These are phyloP conservation scores for Candida parachauliodes DNA, from an alignment of 805 yeast species.

Conservation along the genomic window DNA sequence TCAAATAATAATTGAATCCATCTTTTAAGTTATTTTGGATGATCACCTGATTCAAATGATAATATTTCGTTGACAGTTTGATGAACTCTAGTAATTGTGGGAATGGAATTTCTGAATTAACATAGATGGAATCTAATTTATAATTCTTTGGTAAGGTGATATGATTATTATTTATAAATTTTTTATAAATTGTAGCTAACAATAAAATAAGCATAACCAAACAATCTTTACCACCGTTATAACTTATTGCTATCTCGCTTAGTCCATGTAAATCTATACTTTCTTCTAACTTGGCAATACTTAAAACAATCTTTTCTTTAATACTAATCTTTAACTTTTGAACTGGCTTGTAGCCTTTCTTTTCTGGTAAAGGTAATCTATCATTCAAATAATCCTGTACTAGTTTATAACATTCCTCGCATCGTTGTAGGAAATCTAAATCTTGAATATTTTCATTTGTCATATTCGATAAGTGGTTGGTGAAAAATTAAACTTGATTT, in stretches of 20 bases:
- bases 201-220: slow-evolving; percentile 79
- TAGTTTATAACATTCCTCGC: slow-evolving; percentile 30
- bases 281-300: slow-evolving; percentile 24
- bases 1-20: slow-evolving; percentile 67
- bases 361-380: slow-evolving; percentile 20
- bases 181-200: slow-evolving; percentile 48
- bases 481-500: too few relatives aligned
- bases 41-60: slow-evolving; percentile 48
- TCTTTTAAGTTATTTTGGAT: slow-evolving; percentile 52
- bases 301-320: slow-evolving; percentile 24
- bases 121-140: slow-evolving; percentile 62
- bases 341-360: slow-evolving; percentile 19
- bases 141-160: slow-evolving; percentile 20
- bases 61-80: slow-evolving; percentile 46
- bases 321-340: slow-evolving; percentile 20
- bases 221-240: slow-evolving; percentile 97
- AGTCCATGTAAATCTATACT: slow-evolving; percentile 32
- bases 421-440: slow-evolving; percentile 15
- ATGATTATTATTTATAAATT: slow-evolving; percentile 12
- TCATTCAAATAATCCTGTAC: slow-evolving; percentile 30
- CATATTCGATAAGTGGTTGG: too few relatives aligned
- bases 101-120: slow-evolving; percentile 73
- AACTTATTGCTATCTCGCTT: slow-evolving; percentile 71
- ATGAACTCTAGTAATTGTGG: slow-evolving; percentile 68
- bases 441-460: neutral